A percentile compares a stretch with the other conserved stretches of the same genome.
These are phyloP conservation scores for Claviceps sp. DNA, from an alignment of 2,329 filamentous ascomycete species.

Conservation along the genomic window DNA sequence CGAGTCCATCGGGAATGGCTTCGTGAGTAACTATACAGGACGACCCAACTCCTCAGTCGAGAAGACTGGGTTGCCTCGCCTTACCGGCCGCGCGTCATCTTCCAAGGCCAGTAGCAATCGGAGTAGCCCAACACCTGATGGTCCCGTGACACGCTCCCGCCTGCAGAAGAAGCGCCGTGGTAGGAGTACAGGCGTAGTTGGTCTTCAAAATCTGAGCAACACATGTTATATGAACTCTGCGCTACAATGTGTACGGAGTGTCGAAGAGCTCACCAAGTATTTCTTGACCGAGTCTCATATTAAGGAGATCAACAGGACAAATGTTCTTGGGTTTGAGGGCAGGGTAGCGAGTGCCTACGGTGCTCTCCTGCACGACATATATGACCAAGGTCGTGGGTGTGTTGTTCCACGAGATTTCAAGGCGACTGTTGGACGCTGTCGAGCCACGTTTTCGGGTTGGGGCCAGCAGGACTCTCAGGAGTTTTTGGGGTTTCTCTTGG, in stretches of 20 bases:
- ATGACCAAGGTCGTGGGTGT: conserved; percentile 54
- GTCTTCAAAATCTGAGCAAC: conserved; percentile 83
- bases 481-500: conserved; percentile 86
- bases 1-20: conserved; percentile 52
- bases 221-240: conserved; percentile 99
- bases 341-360: conserved; percentile 78
- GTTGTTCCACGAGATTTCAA: conserved; percentile 76
- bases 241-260: conserved; percentile 83
- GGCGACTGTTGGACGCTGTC: conserved; percentile 63
- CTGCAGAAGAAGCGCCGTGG: conserved; percentile 56
- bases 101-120: conserved; percentile 40
- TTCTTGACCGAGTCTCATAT: conserved; percentile 67
- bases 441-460: conserved; percentile 81
- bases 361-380: conserved; percentile 63
- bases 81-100: conserved; percentile 13
- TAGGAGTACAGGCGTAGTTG: conserved; percentile 61
- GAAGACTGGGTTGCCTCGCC: conserved; percentile 22
- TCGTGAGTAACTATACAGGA: conserved; percentile 37
- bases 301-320: conserved; percentile 70
- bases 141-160: conserved; percentile 57
- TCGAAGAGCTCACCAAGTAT: conserved; percentile 86
- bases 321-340: conserved; percentile 75
- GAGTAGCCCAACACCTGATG: conserved; percentile 51
- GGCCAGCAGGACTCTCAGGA: conserved; percentile 97
- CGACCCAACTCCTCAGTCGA: conserved; percentile 18